These are phyloP conservation scores for Penicillium italicum DNA, from an alignment of 2,329 filamentous ascomycete genomes.

Conservation along the genomic window DNA sequence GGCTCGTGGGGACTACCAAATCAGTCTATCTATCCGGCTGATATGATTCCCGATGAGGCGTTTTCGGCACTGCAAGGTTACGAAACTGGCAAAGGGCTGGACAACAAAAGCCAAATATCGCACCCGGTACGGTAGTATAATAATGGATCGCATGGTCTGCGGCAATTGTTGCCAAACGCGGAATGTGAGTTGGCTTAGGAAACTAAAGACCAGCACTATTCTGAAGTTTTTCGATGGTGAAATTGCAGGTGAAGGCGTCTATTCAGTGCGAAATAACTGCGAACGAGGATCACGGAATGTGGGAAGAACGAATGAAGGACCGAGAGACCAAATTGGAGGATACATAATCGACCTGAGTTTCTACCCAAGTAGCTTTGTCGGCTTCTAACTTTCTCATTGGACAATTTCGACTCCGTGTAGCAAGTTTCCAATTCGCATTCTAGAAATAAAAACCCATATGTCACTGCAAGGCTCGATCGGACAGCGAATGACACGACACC, in stretches of 20 bases:
- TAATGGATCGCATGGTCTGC: neutral
- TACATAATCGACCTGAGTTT: neutral
- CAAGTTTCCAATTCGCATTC: neutral
- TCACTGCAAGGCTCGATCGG: neutral
- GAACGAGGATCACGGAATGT: neutral
- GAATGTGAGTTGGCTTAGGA: neutral
- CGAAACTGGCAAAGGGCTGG: no score
- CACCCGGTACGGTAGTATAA: neutral
- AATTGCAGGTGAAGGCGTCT: no score
- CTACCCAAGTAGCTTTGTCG: neutral
- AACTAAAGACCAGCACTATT: no score
- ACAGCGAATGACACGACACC: neutral
- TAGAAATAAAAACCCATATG: neutral
- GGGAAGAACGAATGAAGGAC: neutral
- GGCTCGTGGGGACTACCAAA: no score
- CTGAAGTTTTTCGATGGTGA: no score
- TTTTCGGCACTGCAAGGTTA: neutral
- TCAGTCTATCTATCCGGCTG: no score
- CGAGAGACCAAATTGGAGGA: neutral
- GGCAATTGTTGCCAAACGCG: neutral
- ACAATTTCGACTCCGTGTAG: neutral
- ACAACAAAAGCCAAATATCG: no score
- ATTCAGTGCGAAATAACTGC: neutral
- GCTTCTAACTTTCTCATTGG: neutral
- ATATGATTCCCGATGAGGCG: neutral